phyloP scores from a whole-genome alignment of 805 yeast species.

The Metschnikowia vanudenii region DNA sequence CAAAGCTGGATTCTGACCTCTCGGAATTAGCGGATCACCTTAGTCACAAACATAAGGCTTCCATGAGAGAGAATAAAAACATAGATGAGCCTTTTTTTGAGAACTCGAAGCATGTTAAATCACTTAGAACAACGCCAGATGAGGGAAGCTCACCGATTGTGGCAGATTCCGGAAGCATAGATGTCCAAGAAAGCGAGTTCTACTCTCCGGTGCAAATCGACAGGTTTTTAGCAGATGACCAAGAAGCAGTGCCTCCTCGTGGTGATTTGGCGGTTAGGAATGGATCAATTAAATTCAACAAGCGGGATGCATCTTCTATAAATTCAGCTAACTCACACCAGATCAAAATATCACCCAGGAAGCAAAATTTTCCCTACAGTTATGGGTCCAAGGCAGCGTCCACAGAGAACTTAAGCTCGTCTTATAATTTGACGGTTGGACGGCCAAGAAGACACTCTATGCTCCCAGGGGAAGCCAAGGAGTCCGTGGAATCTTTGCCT shows the following conservation, averaged over 20 bases:
- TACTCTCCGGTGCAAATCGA: constrained; percentile 17
- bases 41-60: neutral
- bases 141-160: neutral
- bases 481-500: constrained; percentile 18
- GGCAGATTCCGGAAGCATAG: neutral
- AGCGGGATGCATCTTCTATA: constrained; percentile 12
- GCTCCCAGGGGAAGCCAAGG: constrained; percentile 19
- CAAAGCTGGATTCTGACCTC: constrained; percentile 7
- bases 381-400: neutral
- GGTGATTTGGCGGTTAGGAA: constrained; percentile 17
- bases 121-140: neutral
- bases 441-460: constrained; percentile 12
- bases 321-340: constrained; percentile 10
- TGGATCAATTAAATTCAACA: constrained; percentile 14
- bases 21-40: neutral
- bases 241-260: constrained; percentile 20
- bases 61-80: neutral
- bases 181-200: neutral
- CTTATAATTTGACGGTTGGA: neutral
- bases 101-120: neutral
- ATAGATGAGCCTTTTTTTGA: neutral
- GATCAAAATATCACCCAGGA: constrained; percentile 2
- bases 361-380: neutral
- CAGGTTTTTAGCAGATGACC: constrained; percentile 16
- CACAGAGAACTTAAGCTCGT: constrained; percentile 1